These are phyloP conservation scores for Diddensiella transvaalensis DNA, from an alignment of 805 yeast genomes.

Conservation along the genomic window DNA sequence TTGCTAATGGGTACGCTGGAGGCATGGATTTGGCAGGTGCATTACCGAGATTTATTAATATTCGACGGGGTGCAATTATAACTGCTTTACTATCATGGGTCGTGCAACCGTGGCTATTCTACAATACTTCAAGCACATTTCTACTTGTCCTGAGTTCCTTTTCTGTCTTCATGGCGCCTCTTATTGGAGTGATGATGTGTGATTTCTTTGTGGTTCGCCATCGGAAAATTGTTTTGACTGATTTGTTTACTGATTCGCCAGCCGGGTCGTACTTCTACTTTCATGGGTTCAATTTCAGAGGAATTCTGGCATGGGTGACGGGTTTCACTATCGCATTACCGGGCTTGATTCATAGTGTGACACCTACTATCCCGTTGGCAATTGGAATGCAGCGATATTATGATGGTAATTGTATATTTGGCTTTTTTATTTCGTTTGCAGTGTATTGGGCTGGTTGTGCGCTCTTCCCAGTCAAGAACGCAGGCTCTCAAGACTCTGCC, in stretches of 20 bases:
- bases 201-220: slow-evolving; percentile 42
- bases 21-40: slow-evolving; percentile 52
- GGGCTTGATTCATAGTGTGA: slow-evolving; percentile 36
- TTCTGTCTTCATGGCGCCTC: slow-evolving; percentile 40
- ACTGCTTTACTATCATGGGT: slow-evolving; percentile 31
- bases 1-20: slow-evolving; percentile 43
- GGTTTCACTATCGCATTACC: slow-evolving; percentile 18
- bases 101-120: slow-evolving; percentile 41
- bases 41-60: slow-evolving; percentile 41
- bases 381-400: slow-evolving; percentile 42
- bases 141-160: slow-evolving; percentile 37
- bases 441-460: slow-evolving; percentile 36
- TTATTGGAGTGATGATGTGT: slow-evolving; percentile 36
- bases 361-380: slow-evolving; percentile 27
- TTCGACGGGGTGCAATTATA: slow-evolving; percentile 41
- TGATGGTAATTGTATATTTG: slow-evolving; percentile 43
- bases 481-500: slow-evolving; percentile 35
- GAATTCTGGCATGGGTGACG: slow-evolving; percentile 37
- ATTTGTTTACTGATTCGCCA: slow-evolving; percentile 36
- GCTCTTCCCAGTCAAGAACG: slow-evolving; percentile 38
- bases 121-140: slow-evolving; percentile 37
- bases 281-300: slow-evolving; percentile 44
- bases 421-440: slow-evolving; percentile 33
- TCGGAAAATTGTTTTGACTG: slow-evolving; percentile 38
- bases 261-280: slow-evolving; percentile 42